A percentile compares a stretch with the other conserved stretches of the same genome.
phyloP scores from a whole-genome alignment of 1,284 basidiomycete genomes.

The Pterulicium gracile region DNA sequence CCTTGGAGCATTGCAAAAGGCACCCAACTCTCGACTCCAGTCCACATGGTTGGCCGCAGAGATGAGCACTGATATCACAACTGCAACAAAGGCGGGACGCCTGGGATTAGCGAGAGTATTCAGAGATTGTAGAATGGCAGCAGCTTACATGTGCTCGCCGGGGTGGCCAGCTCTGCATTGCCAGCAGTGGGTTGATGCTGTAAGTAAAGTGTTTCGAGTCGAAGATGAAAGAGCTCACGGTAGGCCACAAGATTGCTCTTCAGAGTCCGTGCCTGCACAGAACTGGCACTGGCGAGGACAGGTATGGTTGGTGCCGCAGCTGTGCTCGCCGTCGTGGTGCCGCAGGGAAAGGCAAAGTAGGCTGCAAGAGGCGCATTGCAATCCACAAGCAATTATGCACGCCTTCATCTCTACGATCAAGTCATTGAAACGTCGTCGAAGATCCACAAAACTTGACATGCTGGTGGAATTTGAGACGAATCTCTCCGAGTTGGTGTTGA shows the following conservation, averaged over 20 bases:
- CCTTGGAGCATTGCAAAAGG: slow-evolving; percentile 37
- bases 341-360: slow-evolving; percentile 33
- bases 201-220: not conserved
- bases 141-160: slow-evolving; percentile 37
- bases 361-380: slow-evolving; percentile 34
- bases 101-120: not conserved
- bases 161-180: slow-evolving; percentile 40
- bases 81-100: slow-evolving; percentile 18
- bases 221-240: slow-evolving; percentile 23
- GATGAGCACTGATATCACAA: slow-evolving; percentile 35
- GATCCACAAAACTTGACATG: slow-evolving; percentile 30
- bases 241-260: slow-evolving; percentile 27
- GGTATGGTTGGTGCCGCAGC: slow-evolving; percentile 36
- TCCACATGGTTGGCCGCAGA: slow-evolving; percentile 38
- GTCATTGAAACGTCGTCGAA: slow-evolving; percentile 33
- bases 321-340: slow-evolving; percentile 34
- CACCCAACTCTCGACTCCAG: slow-evolving; percentile 36
- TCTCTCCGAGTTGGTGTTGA: slow-evolving; percentile 33
- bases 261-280: slow-evolving; percentile 22
- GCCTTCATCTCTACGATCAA: slow-evolving; percentile 30
- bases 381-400: slow-evolving; percentile 35
- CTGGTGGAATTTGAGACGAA: slow-evolving; percentile 26
- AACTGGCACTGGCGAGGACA: slow-evolving; percentile 36
- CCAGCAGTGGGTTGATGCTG: too few species aligned
- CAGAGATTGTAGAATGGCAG: not conserved